Evolutionary conservation across 1,284 basidiomycete species (phyloP), one percentile per base, ranked within the genome.

Genomic region (Cutaneotrichosporon sp.): DNA sequence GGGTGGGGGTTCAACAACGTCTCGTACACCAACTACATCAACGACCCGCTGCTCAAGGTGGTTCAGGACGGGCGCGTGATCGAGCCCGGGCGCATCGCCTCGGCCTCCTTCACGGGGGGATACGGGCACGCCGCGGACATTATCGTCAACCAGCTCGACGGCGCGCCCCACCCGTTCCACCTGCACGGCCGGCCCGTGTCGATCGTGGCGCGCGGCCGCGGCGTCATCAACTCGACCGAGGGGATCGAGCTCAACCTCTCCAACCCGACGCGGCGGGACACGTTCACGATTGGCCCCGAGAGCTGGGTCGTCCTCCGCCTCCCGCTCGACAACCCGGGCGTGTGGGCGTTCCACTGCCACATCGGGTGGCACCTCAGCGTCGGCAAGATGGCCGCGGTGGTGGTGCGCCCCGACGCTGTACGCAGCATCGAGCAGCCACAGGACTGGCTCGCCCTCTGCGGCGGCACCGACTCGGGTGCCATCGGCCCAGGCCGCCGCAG

Each of bases 261-360:
- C 14, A 80, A 79, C 55, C 79, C 80, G 8, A 58, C 79, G 18
- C 70, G 79, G 24, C 67, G 79, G 38, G 80, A 81, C 59, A 76
- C 73, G 24, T 55, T 79, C 29, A 62, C 68, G 25, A 69, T 81
- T 8, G 59, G 68, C 4, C 67, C 68, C 50, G 63, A 54, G 22
- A 45, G 33, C 18, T 73, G 68, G 59, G 68, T 68, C 5, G 67
- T 80, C 27, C 43, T 77, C 36, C 60, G 69, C 42, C 43, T 69
- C 29, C 59, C 56, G 10, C 64, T 67, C 11, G 69, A 71, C 59
- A 66, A 63, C 42, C 67, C 67, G 2, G 69, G 67, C 29, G 67
- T 71, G 27, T 67, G 66, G 66, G 59, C 62, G 3, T 27, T 71
- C 14, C 69, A 71, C 56, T 71, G 69, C 62, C 69, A 71, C 62